Evolutionary conservation across 768 basidiomycete species (phyloP), one percentile per base, ranked within the genome.

Genomic region (Tephrocybe rancida): DNA sequence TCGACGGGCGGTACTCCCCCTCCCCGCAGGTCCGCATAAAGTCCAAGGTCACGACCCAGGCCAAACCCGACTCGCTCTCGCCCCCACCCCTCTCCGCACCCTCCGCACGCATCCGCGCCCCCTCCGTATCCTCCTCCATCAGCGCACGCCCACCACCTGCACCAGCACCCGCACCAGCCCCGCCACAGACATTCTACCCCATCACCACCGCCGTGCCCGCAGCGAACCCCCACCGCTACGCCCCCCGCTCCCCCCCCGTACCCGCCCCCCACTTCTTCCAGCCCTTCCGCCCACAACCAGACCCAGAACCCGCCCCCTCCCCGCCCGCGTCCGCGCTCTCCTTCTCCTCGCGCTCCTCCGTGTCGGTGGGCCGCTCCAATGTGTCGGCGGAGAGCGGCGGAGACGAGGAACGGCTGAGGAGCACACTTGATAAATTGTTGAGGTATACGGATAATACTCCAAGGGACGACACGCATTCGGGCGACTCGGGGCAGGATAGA

Each of bases 331-430:
- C 90, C 19, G 75, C 85, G 0, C 58, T 91, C 14, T 92, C 90
- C 0, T 80, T 86, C 60, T 91, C 90, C n/a, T 90, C 90, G 3
- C 82, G 73, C n/a, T 90, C 88, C 1, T 88, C 87, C 2, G 70
- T 76, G 11, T 87, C 87, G 6, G 14, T 38, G 6, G 11, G 22
- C 2, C 24, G 42, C 19, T 19, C 37, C 21, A 19, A 34, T 16
- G 24, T 22, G 6, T 22, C 44, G 14, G 29, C 25, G 3, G 6
- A 4, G n/a, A 44, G 7, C 35, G n/a, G 8, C 16, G 8, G 22
- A 18, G 59, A 58, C 48, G 44, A 59, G 43, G 61, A 64, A 4
- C 61, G 57, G 37, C 58, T 1, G n/a, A n/a, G n/a, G n/a, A n/a
- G n/a, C n/a, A n/a, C n/a, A n/a, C 57, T 81, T 35, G 71, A 77